Conservation (phyloP, 169 alveolate species). For the Eimeria sp. region DNA sequence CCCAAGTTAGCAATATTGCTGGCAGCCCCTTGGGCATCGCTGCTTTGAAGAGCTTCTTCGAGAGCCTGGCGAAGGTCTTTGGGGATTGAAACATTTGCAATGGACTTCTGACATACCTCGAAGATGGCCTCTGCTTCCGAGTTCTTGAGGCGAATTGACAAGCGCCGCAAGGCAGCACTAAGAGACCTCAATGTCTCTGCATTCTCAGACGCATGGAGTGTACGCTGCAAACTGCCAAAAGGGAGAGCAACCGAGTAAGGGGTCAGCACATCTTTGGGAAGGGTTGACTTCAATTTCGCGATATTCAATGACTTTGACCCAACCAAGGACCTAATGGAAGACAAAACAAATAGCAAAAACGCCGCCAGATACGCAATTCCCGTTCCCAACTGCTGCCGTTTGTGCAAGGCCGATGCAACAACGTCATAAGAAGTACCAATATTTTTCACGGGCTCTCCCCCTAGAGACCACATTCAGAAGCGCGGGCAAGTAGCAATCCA, state of each 20-base stretch:
- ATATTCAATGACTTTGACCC: slow-evolving; percentile 79
- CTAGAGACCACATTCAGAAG: not conserved
- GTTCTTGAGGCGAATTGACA: slow-evolving; percentile 76
- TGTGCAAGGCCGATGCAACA: not conserved
- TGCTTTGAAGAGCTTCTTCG: not conserved
- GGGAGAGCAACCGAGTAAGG: slow-evolving; percentile 85
- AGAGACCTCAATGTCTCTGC: slow-evolving; percentile 71
- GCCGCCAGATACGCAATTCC: not conserved
- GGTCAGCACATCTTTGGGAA: slow-evolving; percentile 72
- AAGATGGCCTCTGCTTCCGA: slow-evolving; percentile 85
- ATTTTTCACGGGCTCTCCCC: not conserved
- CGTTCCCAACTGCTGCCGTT: not conserved
- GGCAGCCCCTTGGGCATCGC: slow-evolving; percentile 52
- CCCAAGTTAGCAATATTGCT: slow-evolving; percentile 12
- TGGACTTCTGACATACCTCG: slow-evolving; percentile 77
- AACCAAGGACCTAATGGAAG: slow-evolving; percentile 57
- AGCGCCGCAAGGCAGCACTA: slow-evolving; percentile 66
- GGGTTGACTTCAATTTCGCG: not conserved
- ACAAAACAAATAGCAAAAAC: not conserved
- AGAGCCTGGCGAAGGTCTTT: slow-evolving; percentile 61
- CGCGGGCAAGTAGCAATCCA: not conserved
- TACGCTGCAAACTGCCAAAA: slow-evolving; percentile 86
- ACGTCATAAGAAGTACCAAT: not conserved
- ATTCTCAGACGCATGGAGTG: slow-evolving; percentile 82
- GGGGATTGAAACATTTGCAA: slow-evolving; percentile 78